Conservation (phyloP, 768 basidiomycete species). For the Butyriboletus loyo region DNA sequence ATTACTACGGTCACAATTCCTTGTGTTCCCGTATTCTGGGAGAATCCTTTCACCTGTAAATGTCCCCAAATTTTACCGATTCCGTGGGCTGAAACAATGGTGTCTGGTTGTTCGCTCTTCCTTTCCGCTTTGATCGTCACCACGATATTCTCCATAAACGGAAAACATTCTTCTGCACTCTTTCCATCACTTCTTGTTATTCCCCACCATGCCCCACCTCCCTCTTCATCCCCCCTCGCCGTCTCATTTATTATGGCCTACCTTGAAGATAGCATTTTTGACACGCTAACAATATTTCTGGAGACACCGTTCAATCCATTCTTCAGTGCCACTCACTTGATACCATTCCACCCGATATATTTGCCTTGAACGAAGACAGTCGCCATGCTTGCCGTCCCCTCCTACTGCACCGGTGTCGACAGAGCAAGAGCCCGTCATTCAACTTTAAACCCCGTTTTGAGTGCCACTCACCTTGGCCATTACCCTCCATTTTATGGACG, state of each 20-base stretch:
- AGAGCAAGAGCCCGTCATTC: background rate
- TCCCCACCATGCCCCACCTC: background rate
- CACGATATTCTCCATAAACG: conserved; percentile 10
- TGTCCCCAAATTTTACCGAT: background rate
- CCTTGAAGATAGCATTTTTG: background rate
- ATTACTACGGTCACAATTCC: background rate
- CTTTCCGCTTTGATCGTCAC: conserved; percentile 11
- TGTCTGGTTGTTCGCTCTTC: conserved; percentile 9
- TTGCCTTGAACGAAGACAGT: background rate
- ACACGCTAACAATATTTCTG: background rate
- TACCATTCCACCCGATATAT: background rate
- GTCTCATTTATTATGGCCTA: background rate
- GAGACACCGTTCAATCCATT: background rate
- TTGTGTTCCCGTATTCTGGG: background rate
- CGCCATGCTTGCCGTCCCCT: background rate
- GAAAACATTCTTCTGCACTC: background rate
- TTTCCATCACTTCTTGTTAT: background rate
- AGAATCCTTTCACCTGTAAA: background rate
- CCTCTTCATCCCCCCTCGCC: background rate
- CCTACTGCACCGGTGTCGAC: background rate
- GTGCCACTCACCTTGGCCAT: background rate
- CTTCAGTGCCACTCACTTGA: conserved; percentile 6
- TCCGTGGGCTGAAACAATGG: background rate
- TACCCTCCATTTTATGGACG: background rate
- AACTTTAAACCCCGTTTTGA: background rate